Evolutionary conservation across 768 basidiomycete genomes (phyloP).

Genomic region (Mycena olivaceomarginata): DNA sequence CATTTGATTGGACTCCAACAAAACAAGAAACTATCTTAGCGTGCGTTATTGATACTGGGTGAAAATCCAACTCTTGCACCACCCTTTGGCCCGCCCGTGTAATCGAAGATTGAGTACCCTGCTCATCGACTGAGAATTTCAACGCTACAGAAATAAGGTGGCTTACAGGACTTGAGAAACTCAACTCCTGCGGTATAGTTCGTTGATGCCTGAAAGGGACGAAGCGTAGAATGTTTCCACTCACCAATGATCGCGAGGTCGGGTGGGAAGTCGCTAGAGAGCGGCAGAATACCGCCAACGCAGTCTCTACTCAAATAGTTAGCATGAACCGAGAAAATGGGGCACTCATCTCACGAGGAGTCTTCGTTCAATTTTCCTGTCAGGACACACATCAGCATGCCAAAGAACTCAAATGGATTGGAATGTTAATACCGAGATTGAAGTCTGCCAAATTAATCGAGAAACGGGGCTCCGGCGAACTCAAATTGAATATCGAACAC

Average conservation of each 20-base stretch:
- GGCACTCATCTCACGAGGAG: slow-evolving; percentile 48
- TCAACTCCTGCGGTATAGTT: slow-evolving; percentile 64
- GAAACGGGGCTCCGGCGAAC: slow-evolving; percentile 64
- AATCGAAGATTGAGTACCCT: slow-evolving; percentile 82
- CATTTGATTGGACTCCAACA: slow-evolving; percentile 13
- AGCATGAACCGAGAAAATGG: not conserved
- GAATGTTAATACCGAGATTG: slow-evolving; percentile 65
- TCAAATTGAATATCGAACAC: slow-evolving; percentile 60
- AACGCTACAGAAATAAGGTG: not conserved
- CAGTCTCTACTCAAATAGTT: slow-evolving; percentile 63
- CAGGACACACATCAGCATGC: not conserved
- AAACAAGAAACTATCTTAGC: slow-evolving; percentile 13
- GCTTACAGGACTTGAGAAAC: slow-evolving; percentile 82
- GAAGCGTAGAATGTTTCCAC: slow-evolving; percentile 24
- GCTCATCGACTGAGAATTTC: not conserved
- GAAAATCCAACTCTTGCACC: slow-evolving; percentile 73
- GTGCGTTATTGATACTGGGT: slow-evolving; percentile 55
- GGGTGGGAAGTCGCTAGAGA: slow-evolving; percentile 64
- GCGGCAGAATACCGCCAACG: slow-evolving; percentile 72
- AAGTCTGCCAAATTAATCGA: slow-evolving; percentile 69
- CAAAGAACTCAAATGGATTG: not conserved
- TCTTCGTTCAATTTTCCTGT: slow-evolving; percentile 47
- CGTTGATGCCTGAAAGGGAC: slow-evolving; percentile 10
- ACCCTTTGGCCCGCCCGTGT: slow-evolving; percentile 65
- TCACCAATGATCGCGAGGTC: slow-evolving; percentile 76